A percentile compares a stretch with the other conserved stretches of the same genome.
Evolutionary conservation across 768 basidiomycete genomes (phyloP).

Genomic region (Boletus coccyginus): DNA sequence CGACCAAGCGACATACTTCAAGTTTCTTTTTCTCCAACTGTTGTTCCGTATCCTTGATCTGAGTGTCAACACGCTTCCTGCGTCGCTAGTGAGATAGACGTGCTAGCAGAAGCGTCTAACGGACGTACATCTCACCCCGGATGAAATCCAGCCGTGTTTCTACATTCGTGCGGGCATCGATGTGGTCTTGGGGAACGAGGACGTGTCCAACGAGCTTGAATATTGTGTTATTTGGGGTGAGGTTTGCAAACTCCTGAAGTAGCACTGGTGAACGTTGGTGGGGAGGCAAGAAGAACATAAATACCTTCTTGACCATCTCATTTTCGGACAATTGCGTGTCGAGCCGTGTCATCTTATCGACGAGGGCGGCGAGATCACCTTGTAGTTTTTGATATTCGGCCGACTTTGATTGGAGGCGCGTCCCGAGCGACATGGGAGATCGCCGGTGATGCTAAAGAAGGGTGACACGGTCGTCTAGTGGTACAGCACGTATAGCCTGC

Average conservation of each 20-base stretch:
- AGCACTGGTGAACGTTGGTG: neutral
- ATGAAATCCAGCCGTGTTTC: slow-evolving; percentile 91
- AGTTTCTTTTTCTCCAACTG: slow-evolving; percentile 79
- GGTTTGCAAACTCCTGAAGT: slow-evolving; percentile 72
- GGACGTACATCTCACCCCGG: slow-evolving; percentile 73
- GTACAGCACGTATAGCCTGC: no score
- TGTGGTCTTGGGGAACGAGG: slow-evolving; percentile 84
- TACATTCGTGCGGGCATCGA: slow-evolving; percentile 84
- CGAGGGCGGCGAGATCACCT: slow-evolving; percentile 61
- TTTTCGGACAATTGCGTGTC: slow-evolving; percentile 91
- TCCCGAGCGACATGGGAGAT: slow-evolving; percentile 51
- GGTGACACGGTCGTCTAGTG: no score
- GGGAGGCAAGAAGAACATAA: slow-evolving; percentile 3
- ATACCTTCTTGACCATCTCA: slow-evolving; percentile 85
- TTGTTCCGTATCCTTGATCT: slow-evolving; percentile 74
- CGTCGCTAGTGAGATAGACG: slow-evolving; percentile 6
- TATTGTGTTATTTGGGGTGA: slow-evolving; percentile 74
- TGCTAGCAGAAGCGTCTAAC: neutral
- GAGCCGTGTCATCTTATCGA: slow-evolving; percentile 82
- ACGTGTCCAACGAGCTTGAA: slow-evolving; percentile 93
- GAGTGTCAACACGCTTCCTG: slow-evolving; percentile 77
- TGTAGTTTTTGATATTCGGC: slow-evolving; percentile 82
- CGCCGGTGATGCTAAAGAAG: slow-evolving; percentile 4
- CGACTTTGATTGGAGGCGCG: slow-evolving; percentile 64
- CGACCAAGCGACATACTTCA: slow-evolving; percentile 50